phyloP scores from a whole-genome alignment of 768 basidiomycete genomes.

The Daedalea quercina region DNA sequence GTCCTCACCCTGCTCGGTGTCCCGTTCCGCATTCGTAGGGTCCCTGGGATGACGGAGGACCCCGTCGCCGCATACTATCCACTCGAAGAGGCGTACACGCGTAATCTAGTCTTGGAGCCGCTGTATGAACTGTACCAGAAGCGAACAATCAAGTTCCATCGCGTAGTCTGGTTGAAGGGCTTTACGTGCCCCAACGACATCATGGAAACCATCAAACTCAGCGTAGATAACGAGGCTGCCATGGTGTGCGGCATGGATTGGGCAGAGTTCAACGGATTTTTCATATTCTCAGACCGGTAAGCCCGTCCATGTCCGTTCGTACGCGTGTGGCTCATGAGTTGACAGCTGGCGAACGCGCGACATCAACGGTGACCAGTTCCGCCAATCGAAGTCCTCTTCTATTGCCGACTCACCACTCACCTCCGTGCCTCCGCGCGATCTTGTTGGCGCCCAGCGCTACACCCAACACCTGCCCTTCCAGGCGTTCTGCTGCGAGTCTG shows the following conservation, averaged over 20 bases:
- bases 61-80: constrained; percentile 91
- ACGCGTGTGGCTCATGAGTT: not conserved
- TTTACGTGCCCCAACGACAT: constrained; percentile 99
- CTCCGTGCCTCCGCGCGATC: constrained; percentile 89
- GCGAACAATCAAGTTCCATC: constrained; percentile 75
- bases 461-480: constrained; percentile 94
- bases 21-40: constrained; percentile 87
- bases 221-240: constrained; percentile 84
- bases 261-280: constrained; percentile 96
- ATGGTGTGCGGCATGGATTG: constrained; percentile 99
- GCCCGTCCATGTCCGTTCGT: too few species aligned
- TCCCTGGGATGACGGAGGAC: constrained; percentile 89
- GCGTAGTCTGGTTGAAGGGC: constrained; percentile 97
- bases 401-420: constrained; percentile 88
- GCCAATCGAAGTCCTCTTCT: constrained; percentile 91
- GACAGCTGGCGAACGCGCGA: constrained; percentile 93
- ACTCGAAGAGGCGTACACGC: constrained; percentile 87
- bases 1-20: constrained; percentile 91
- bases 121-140: constrained; percentile 73
- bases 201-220: constrained; percentile 89
- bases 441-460: constrained; percentile 74
- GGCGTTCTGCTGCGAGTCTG: constrained; percentile 97
- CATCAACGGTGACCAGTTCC: constrained; percentile 96
- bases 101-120: constrained; percentile 90
- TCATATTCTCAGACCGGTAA: constrained; percentile 95